phyloP scores from a whole-genome alignment of 2,329 filamentous ascomycete species.

The Penicillium sp. region DNA sequence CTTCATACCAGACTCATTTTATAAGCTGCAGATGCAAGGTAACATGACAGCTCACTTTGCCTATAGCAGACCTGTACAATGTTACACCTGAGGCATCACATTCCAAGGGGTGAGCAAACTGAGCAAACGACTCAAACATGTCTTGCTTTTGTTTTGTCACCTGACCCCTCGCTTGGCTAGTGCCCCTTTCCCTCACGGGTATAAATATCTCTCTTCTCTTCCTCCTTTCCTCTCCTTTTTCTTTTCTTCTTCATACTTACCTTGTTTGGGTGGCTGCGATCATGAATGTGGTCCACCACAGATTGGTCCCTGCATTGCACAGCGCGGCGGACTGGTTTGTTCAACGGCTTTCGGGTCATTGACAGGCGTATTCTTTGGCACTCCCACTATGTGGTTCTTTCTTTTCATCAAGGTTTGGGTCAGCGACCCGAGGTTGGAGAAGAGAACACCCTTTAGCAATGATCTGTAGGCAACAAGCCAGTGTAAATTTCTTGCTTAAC shows the following conservation, averaged over 20 bases:
- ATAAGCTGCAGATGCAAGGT: constrained; percentile 12
- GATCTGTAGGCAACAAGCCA: neutral
- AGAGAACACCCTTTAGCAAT: constrained; percentile 18
- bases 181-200: neutral
- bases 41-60: constrained; percentile 9
- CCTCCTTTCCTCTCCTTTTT: constrained; percentile 31
- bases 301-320: constrained; percentile 59
- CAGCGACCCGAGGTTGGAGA: constrained; percentile 35
- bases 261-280: constrained; percentile 52
- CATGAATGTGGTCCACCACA: constrained; percentile 48
- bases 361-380: constrained; percentile 44
- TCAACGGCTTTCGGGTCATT: constrained; percentile 49
- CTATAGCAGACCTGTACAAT: neutral
- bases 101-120: neutral
- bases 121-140: neutral
- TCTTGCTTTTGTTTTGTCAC: constrained; percentile 6
- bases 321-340: constrained; percentile 53
- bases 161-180: constrained; percentile 5
- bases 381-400: constrained; percentile 28
- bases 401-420: constrained; percentile 38
- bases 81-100: neutral
- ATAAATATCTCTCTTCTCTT: constrained; percentile 32
- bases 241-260: constrained; percentile 54
- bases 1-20: neutral
- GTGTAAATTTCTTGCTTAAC: rapidly evolving